Evolutionary conservation across 2,329 filamentous ascomycete genomes (phyloP).

Genomic region (Alternaria triticimaculans): DNA sequence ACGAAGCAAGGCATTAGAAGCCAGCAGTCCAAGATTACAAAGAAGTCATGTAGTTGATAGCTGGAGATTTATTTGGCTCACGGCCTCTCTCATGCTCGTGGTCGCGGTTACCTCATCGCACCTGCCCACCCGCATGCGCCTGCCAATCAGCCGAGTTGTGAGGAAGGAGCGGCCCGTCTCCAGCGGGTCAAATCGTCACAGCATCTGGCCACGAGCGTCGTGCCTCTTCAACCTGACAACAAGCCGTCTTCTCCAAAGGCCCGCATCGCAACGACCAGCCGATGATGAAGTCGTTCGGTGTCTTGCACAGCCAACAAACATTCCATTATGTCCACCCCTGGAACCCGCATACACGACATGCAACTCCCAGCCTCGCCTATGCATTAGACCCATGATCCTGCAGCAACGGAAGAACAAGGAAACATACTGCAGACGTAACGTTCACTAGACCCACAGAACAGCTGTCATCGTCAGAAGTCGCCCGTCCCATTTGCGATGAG

Average conservation of each 20-base stretch:
- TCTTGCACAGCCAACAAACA: not conserved
- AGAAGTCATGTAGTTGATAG: not conserved
- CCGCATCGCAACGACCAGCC: not conserved
- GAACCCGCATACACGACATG: slow-evolving; percentile 11
- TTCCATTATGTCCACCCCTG: slow-evolving; percentile 14
- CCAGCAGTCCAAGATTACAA: not conserved
- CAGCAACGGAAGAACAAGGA: slow-evolving; percentile 2
- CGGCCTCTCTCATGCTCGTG: slow-evolving; percentile 6
- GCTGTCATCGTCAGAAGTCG: not conserved
- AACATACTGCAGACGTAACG: not conserved
- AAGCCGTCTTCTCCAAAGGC: not conserved
- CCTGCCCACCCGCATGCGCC: slow-evolving; percentile 9
- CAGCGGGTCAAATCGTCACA: slow-evolving; percentile 10
- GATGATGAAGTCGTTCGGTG: not conserved
- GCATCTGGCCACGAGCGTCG: slow-evolving; percentile 1
- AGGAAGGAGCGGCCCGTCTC: slow-evolving; percentile 17
- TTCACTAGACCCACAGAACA: not conserved
- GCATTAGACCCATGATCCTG: slow-evolving; percentile 1
- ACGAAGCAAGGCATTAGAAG: slow-evolving; percentile 9
- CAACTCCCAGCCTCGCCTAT: slow-evolving; percentile 10
- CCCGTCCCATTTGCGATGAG: not conserved
- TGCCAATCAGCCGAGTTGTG: slow-evolving; percentile 17
- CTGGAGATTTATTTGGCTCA: not conserved
- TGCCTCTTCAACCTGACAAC: not conserved
- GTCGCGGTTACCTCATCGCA: slow-evolving; percentile 17